Evolutionary conservation across 2,329 filamentous ascomycete species (phyloP).

Genomic region (Neofusicoccum ribis): DNA sequence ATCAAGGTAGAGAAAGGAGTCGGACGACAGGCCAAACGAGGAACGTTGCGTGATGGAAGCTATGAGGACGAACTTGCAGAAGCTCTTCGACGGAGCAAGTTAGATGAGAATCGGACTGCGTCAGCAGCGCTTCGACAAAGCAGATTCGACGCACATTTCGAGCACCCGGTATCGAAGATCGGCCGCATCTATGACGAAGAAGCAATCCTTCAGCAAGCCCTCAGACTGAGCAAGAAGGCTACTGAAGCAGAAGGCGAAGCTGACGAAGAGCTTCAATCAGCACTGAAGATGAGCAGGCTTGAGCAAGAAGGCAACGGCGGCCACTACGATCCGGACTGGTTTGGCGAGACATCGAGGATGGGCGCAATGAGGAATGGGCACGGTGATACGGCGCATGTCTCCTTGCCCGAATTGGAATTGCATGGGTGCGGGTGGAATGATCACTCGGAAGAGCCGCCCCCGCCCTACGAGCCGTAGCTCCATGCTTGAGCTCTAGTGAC

Average conservation of each 20-base stretch:
- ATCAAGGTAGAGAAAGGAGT: background rate
- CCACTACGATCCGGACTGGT: background rate
- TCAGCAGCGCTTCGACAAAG: background rate
- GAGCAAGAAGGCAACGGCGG: background rate
- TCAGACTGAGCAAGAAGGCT: background rate
- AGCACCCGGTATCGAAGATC: background rate
- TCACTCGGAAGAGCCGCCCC: background rate
- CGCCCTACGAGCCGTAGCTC: background rate
- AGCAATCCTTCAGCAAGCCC: background rate
- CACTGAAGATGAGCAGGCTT: background rate
- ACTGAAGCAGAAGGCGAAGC: no score
- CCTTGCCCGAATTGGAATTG: background rate
- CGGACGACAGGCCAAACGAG: background rate
- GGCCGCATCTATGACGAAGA: background rate
- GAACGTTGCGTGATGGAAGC: background rate
- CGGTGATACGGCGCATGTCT: background rate
- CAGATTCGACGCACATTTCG: background rate
- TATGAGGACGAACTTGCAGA: conserved; percentile 8
- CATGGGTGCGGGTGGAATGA: background rate
- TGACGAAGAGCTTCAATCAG: background rate
- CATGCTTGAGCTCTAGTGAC: background rate
- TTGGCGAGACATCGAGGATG: conserved; percentile 11
- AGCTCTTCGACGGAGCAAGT: background rate
- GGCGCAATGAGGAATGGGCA: conserved; percentile 1
- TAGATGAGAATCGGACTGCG: background rate